phyloP scores from a whole-genome alignment of 2,329 filamentous ascomycete species.

The Triangularia verruculosa region DNA sequence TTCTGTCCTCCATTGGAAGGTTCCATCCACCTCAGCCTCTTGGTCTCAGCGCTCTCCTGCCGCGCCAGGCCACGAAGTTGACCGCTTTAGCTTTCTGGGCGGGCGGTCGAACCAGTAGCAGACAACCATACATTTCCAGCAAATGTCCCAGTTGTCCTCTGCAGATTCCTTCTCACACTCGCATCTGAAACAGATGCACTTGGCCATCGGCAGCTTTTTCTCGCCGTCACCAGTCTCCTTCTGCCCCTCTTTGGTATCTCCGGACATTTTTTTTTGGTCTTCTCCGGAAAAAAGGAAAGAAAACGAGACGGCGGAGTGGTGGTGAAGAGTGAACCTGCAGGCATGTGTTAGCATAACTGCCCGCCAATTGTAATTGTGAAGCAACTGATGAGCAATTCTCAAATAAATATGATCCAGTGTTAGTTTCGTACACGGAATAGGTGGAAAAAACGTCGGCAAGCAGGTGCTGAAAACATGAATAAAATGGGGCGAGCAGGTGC shows the following conservation, averaged over 20 bases:
- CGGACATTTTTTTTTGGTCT: neutral
- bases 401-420: too few relatives aligned
- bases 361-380: too few relatives aligned
- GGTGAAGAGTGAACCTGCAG: neutral
- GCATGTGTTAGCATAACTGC: too few relatives aligned
- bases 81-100: neutral
- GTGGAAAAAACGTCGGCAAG: neutral
- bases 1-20: neutral
- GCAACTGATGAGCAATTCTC: too few relatives aligned
- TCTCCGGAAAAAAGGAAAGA: neutral
- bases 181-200: neutral
- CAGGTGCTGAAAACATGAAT: neutral
- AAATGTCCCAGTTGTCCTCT: neutral
- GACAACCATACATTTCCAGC: neutral
- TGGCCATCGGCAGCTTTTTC: neutral
- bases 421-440: neutral
- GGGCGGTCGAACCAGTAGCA: neutral
- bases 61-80: neutral
- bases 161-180: neutral
- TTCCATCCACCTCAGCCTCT: neutral
- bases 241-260: neutral
- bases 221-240: neutral
- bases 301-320: neutral
- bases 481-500: neutral
- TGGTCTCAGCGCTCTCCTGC: neutral